These are phyloP conservation scores for Myxozyma kluyveri DNA, from an alignment of 805 yeast genomes.

Conservation along the genomic window DNA sequence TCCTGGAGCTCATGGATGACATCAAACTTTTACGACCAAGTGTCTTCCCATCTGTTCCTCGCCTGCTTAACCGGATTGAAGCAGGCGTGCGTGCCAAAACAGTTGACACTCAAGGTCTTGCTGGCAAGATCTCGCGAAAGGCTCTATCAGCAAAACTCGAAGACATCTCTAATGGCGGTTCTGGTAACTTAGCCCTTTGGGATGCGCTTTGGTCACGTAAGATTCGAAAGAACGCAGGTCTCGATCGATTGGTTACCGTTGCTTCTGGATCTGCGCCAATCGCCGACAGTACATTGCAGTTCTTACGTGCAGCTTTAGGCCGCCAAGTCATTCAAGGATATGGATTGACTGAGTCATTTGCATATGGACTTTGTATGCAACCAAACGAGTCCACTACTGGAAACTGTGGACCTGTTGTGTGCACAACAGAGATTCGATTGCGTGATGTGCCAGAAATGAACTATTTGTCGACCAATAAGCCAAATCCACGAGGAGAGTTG, in stretches of 20 bases:
- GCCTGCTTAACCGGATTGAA: slow-evolving; percentile 61
- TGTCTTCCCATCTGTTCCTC: slow-evolving; percentile 57
- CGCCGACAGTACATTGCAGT: slow-evolving; percentile 56
- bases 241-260: slow-evolving; percentile 43
- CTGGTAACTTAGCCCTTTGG: slow-evolving; percentile 41
- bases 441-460: slow-evolving; percentile 66
- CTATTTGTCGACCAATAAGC: slow-evolving; percentile 45
- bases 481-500: slow-evolving; percentile 57
- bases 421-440: slow-evolving; percentile 56
- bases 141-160: slow-evolving; percentile 46
- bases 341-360: slow-evolving; percentile 33
- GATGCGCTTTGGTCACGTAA: slow-evolving; percentile 46
- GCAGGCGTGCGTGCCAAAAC: slow-evolving; percentile 54
- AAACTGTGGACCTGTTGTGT: slow-evolving; percentile 60
- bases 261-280: slow-evolving; percentile 70
- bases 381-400: slow-evolving; percentile 49
- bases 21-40: slow-evolving; percentile 55
- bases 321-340: slow-evolving; percentile 61
- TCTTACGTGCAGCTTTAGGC: slow-evolving; percentile 60
- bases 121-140: slow-evolving; percentile 43
- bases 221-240: slow-evolving; percentile 49
- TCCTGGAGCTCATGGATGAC: slow-evolving; percentile 57
- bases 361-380: slow-evolving; percentile 35
- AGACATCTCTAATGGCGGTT: slow-evolving; percentile 40
- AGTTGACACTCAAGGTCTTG: slow-evolving; percentile 46